Percentiles rank a stretch among this genome's conserved stretches.
These are phyloP conservation scores for Psilocybe azurescens DNA, from an alignment of 768 basidiomycete species.

Conservation along the genomic window DNA sequence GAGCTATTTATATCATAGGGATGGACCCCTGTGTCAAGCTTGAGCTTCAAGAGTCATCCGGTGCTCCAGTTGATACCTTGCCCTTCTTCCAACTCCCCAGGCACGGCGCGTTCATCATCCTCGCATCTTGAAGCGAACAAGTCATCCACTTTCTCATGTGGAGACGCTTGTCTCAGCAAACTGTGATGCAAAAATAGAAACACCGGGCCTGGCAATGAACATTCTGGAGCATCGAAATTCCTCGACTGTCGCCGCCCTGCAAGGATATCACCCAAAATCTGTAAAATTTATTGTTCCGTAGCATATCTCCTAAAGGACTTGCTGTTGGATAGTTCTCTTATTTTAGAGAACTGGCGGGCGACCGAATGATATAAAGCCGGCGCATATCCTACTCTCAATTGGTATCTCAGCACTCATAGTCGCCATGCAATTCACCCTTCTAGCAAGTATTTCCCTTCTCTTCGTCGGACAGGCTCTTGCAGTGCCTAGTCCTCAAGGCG, in stretches of 20 bases:
- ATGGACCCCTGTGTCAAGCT: too few relatives aligned
- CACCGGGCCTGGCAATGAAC: not conserved
- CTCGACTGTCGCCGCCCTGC: not conserved
- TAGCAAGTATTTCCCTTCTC: conserved; percentile 17
- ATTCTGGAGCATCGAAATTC: not conserved
- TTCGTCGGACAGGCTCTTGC: conserved; percentile 22
- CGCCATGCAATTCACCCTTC: conserved; percentile 24
- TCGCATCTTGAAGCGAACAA: too few relatives aligned
- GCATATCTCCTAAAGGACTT: not conserved
- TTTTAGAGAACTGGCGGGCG: not conserved
- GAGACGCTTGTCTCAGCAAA: not conserved
- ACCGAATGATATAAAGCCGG: conserved; percentile 7
- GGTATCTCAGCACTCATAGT: conserved; percentile 1
- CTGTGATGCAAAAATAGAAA: not conserved
- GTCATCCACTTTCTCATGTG: not conserved
- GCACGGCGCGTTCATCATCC: too few relatives aligned
- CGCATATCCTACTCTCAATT: not conserved
- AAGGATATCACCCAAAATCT: not conserved
- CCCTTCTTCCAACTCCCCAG: too few relatives aligned
- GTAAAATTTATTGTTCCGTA: not conserved
- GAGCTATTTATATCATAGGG: too few relatives aligned
- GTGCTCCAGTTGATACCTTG: too few relatives aligned
- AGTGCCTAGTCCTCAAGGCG: conserved; percentile 19
- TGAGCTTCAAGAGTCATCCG: too few relatives aligned
- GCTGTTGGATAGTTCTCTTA: not conserved